Conservation (phyloP, 73 alveolate species). For the Paramecium sexaurelia region DNA sequence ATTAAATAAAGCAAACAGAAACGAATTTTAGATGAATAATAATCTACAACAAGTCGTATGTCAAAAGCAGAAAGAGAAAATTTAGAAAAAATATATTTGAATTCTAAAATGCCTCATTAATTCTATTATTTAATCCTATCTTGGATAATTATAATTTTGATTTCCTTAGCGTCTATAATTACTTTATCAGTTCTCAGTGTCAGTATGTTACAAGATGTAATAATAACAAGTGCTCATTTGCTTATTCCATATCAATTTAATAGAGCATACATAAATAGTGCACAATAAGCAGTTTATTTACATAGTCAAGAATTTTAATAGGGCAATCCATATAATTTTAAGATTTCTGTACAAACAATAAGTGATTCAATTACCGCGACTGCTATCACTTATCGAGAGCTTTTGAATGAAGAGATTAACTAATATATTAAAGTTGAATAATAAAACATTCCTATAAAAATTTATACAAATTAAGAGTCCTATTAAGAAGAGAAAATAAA, state of each 20-base stretch:
- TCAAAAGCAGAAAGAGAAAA: conserved; percentile 42
- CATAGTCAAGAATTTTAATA: neutral
- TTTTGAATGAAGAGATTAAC: neutral
- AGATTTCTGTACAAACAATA: neutral
- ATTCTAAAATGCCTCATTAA: neutral
- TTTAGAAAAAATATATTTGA: neutral
- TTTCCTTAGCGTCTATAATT: neutral
- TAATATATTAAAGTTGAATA: neutral
- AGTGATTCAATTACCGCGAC: neutral
- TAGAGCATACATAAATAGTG: neutral
- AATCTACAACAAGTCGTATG: neutral
- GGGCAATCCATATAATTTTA: neutral
- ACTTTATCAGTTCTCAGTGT: neutral
- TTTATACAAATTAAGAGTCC: neutral
- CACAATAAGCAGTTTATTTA: neutral
- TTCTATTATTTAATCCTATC: neutral
- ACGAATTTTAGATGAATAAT: conserved; percentile 16
- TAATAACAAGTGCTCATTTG: neutral
- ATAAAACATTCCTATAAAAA: neutral
- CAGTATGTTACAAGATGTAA: neutral
- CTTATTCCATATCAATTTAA: conserved; percentile 16
- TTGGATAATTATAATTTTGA: neutral
- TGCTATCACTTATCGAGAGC: neutral
- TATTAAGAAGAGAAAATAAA: neutral
- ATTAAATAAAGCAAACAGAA: neutral